Evolutionary conservation across 352 stramenopile species (phyloP).

Genomic region (Albugo laibachii): DNA sequence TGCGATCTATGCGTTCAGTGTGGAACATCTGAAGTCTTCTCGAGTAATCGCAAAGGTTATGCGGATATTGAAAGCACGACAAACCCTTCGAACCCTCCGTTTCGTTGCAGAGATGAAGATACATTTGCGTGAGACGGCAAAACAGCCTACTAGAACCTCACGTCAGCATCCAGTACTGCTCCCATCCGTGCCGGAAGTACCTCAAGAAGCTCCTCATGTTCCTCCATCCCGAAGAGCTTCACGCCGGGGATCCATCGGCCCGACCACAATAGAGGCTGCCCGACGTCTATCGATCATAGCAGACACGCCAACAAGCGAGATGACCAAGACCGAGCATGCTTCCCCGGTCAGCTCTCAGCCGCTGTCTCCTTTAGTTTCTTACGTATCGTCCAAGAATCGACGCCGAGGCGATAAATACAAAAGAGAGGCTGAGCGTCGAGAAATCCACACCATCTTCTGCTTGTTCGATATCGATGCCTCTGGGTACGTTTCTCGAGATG

Average conservation of each 20-base stretch:
- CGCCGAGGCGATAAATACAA: constrained; percentile 33
- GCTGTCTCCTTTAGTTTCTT: constrained; percentile 27
- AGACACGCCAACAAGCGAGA: no score
- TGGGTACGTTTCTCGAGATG: constrained; percentile 28
- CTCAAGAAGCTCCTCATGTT: not conserved
- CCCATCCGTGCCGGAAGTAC: not conserved
- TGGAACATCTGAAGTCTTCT: constrained; percentile 51
- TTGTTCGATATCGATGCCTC: constrained; percentile 46
- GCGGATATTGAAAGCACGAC: constrained; percentile 32
- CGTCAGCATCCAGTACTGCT: not conserved
- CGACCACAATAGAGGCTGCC: no score
- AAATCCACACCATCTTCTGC: constrained; percentile 54
- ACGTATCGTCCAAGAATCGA: constrained; percentile 14
- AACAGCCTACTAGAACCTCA: not conserved
- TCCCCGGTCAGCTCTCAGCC: constrained; percentile 9
- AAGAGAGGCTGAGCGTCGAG: constrained; percentile 35
- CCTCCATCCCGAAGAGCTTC: not conserved
- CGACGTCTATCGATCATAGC: no score
- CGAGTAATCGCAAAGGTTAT: constrained; percentile 46
- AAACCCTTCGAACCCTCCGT: constrained; percentile 48
- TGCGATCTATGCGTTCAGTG: constrained; percentile 47
- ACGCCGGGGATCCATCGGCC: not conserved
- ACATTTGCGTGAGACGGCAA: constrained; percentile 22
- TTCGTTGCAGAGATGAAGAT: constrained; percentile 70
- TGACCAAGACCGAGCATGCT: not conserved